A percentile compares a stretch with the other conserved stretches of the same genome.
Conservation (phyloP, 2,329 filamentous ascomycete genomes). For the Ophiostoma montium region DNA sequence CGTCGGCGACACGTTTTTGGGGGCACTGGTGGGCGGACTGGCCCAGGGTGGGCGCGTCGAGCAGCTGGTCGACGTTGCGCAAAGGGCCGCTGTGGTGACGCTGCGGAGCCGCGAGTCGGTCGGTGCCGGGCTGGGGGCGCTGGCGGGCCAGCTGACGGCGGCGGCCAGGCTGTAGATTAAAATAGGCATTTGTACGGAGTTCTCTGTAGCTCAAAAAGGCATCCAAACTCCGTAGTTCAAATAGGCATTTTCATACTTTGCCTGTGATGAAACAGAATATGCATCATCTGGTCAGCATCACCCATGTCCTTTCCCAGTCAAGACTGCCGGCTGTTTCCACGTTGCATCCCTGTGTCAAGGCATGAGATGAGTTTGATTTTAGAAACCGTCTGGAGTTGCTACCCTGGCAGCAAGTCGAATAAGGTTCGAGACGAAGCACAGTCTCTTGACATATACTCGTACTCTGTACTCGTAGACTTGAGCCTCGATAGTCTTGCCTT, state of each 20-base stretch:
- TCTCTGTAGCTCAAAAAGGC: background rate
- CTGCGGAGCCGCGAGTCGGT: constrained; percentile 65
- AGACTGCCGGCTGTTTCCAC: too few relatives aligned
- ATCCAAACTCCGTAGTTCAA: too few relatives aligned
- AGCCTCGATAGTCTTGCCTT: too few relatives aligned
- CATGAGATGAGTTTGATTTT: too few relatives aligned
- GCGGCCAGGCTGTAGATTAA: constrained; percentile 4
- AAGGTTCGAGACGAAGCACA: background rate
- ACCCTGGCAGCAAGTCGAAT: too few relatives aligned
- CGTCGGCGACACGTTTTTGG: constrained; percentile 84
- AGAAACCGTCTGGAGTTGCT: too few relatives aligned
- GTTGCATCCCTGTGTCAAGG: too few relatives aligned
- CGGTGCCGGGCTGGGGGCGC: constrained; percentile 14
- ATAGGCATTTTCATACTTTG: background rate
- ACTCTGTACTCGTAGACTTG: background rate
- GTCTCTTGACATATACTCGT: too few relatives aligned
- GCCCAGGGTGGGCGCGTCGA: constrained; percentile 42
- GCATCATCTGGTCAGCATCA: constrained; percentile 5
- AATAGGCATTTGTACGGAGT: background rate
- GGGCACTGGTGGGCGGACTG: constrained; percentile 68
- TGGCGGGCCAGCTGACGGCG: constrained; percentile 14
- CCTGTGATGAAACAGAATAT: constrained; percentile 3
- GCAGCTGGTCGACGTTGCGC: constrained; percentile 62
- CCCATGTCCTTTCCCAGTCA: background rate
- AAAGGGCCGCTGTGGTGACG: constrained; percentile 66